Base-by-base conservation (phyloP, 140 eudicot species). In the Cichorium intybus region DNA sequence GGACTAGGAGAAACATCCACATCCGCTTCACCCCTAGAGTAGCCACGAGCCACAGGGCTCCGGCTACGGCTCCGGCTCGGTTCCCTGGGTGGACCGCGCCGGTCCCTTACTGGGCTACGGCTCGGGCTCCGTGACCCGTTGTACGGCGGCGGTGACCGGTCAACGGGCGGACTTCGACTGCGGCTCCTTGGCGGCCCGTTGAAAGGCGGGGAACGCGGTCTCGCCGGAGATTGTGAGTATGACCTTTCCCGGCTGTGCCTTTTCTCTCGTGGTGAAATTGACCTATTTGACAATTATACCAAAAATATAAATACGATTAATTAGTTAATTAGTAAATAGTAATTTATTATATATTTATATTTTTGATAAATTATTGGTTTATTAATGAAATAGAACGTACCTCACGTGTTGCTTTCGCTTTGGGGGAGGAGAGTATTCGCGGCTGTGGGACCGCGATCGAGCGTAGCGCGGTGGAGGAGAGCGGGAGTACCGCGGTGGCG, bases 371-470 rank as follows among this genome's bases (percentile, higher is more conserved):
- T n/a, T n/a, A 3, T 10, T 35, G 1, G 1, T 9, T 9, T 35
- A 35, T 35, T 35, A 6, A 3, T 6, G 35, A 31, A 29, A 10
- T 28, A 18, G 9, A 33, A 18, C 61, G 43, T 47, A 85, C 97
- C 97, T 89, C 15, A 75, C 77, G 41, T 80, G 72, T 21, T 78
- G 80, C 68, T 75, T 80, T 78, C 90, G 69, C 81, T 75, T 83
- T 24, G 97, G 90, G 21, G 89, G 85, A 12, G 95, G 89, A 58
- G 89, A 78, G 79, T 85, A 77, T 17, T 80, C 95, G 66, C 82
- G 96, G 82, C 86, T 70, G 47, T 62, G 87, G 33, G 96, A 85
- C 50, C 79, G 80, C 6, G 95, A 79, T 41, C 88, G 80, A 28
- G 75, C 73, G 35, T 75, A 66, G 18, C 88, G 88, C 5, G 88